Conservation (phyloP, 129 eudicot species). For the Helichrysum umbraculigerum region DNA sequence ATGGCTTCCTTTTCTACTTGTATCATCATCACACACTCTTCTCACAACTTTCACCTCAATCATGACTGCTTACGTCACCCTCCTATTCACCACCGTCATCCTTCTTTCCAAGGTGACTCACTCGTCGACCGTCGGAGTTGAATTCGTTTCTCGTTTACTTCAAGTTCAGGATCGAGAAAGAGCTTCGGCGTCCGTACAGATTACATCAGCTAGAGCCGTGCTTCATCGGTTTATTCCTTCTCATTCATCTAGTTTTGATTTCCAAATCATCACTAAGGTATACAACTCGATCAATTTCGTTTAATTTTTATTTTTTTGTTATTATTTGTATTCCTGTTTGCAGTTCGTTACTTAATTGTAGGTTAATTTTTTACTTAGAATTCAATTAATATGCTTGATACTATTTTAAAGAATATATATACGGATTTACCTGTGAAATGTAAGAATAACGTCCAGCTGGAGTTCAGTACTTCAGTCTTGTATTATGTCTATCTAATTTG, state of each 20-base stretch:
- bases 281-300: neutral
- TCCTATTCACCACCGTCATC: slow-evolving; percentile 23
- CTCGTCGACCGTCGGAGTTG: slow-evolving; percentile 64
- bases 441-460: neutral
- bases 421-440: no score
- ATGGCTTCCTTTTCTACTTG: slow-evolving; percentile 29
- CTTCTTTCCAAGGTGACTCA: slow-evolving; percentile 26
- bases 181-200: slow-evolving; percentile 61
- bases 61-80: slow-evolving; percentile 23
- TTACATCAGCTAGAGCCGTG: slow-evolving; percentile 61
- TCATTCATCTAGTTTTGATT: slow-evolving; percentile 60
- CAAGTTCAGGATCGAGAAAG: slow-evolving; percentile 64
- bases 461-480: neutral
- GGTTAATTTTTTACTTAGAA: neutral
- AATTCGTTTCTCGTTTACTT: slow-evolving; percentile 49
- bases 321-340: no score
- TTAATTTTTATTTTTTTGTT: no score
- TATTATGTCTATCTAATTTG: neutral
- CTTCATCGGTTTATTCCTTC: slow-evolving; percentile 73
- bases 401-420: no score
- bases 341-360: neutral
- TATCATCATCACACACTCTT: slow-evolving; percentile 2
- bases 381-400: no score
- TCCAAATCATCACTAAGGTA: slow-evolving; percentile 70
- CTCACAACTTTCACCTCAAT: slow-evolving; percentile 19